Percentiles rank a stretch among this genome's conserved stretches.
Evolutionary conservation across 495 filamentous ascomycete species (phyloP).

Genomic region (Penicillium malachiteum): DNA sequence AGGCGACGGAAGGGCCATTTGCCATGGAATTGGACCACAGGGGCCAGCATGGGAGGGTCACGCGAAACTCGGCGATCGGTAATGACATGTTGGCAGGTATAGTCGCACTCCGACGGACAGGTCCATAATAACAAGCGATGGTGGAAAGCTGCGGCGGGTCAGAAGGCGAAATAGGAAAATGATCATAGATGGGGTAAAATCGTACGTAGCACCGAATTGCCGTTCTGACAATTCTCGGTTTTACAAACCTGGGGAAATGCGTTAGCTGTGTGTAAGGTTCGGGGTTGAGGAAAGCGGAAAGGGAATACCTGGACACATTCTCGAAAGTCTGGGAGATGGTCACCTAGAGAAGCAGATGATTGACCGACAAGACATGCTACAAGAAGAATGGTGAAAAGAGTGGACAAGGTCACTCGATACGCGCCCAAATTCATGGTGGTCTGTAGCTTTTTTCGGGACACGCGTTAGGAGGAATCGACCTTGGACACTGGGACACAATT

Average conservation of each 20-base stretch:
- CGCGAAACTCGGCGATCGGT: slow-evolving; percentile 69
- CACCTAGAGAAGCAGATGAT: slow-evolving; percentile 73
- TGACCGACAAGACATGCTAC: slow-evolving; percentile 46
- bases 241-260: slow-evolving; percentile 65
- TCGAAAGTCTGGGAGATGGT: slow-evolving; percentile 83
- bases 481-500: too few relatives aligned
- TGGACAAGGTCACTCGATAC: slow-evolving; percentile 19
- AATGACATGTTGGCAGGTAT: slow-evolving; percentile 94
- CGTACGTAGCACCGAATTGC: slow-evolving; percentile 49
- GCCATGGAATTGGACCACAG: slow-evolving; percentile 93
- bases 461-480: slow-evolving; percentile 16
- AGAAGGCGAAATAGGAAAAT: slow-evolving; percentile 10
- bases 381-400: slow-evolving; percentile 33
- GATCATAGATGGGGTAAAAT: neutral
- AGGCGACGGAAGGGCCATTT: slow-evolving; percentile 97
- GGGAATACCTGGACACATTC: slow-evolving; percentile 76
- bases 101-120: slow-evolving; percentile 93
- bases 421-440: slow-evolving; percentile 34
- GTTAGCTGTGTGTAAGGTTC: slow-evolving; percentile 11
- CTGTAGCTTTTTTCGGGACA: slow-evolving; percentile 14
- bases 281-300: neutral
- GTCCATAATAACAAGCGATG: slow-evolving; percentile 57
- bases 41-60: slow-evolving; percentile 59
- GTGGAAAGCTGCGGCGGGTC: slow-evolving; percentile 36
- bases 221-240: slow-evolving; percentile 69